Percentiles rank a stretch among this genome's conserved stretches.
These are phyloP conservation scores for Eimeria brunetti DNA, from an alignment of 169 alveolate genomes.

Conservation along the genomic window DNA sequence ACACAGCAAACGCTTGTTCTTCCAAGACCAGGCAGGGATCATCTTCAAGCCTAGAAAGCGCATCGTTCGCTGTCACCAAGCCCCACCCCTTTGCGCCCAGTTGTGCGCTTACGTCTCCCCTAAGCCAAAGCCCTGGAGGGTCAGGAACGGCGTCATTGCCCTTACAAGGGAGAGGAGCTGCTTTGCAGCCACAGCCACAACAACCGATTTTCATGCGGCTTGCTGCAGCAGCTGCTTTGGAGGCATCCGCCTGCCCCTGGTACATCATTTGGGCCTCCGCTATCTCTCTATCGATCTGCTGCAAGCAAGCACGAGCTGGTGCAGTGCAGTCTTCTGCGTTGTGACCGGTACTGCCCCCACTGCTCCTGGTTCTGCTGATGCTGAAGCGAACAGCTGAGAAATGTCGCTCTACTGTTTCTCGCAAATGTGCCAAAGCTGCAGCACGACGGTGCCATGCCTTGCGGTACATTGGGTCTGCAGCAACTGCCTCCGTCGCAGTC, in stretches of 20 bases:
- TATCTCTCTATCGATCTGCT: slow-evolving; percentile 16
- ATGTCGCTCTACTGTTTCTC: neutral
- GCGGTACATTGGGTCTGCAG: slow-evolving; percentile 37
- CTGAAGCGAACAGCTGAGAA: neutral
- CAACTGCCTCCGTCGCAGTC: slow-evolving; percentile 54
- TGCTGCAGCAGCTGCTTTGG: slow-evolving; percentile 31
- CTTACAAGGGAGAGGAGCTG: neutral
- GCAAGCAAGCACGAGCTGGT: neutral
- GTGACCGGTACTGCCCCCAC: neutral
- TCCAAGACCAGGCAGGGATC: slow-evolving; percentile 39
- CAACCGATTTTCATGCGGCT: slow-evolving; percentile 8
- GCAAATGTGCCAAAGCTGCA: slow-evolving; percentile 29
- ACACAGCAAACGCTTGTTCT: slow-evolving; percentile 56
- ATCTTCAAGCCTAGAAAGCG: neutral
- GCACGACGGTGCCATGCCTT: slow-evolving; percentile 69
- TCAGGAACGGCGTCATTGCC: neutral
- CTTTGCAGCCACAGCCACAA: slow-evolving; percentile 36
- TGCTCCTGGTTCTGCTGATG: neutral
- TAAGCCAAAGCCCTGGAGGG: slow-evolving; percentile 19
- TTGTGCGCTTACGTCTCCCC: slow-evolving; percentile 31
- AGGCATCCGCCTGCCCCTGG: neutral
- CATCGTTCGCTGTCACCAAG: slow-evolving; percentile 23
- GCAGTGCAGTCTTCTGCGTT: neutral
- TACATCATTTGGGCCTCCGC: slow-evolving; percentile 52
- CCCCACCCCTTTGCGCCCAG: slow-evolving; percentile 35